These are phyloP conservation scores for Colletotrichum liriopes DNA, from an alignment of 2,329 filamentous ascomycete genomes.

Conservation along the genomic window DNA sequence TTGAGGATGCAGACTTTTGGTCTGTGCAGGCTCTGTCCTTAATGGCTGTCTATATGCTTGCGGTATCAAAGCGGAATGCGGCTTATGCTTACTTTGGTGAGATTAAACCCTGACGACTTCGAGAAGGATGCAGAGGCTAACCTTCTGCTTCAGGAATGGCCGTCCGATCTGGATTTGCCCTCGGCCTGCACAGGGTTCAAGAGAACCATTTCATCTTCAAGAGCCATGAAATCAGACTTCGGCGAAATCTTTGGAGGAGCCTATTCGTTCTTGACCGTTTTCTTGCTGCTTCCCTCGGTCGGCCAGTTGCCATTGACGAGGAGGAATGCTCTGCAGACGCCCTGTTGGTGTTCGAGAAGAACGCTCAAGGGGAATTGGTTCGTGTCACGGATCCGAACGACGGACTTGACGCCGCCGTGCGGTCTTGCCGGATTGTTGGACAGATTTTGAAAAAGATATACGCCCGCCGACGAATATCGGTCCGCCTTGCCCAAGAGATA, in stretches of 20 bases:
- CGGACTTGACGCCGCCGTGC: conserved; percentile 70
- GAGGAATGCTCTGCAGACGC: conserved; percentile 72
- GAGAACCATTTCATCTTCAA: conserved; percentile 71
- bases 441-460: conserved; percentile 73
- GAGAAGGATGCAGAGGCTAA: conserved; percentile 30
- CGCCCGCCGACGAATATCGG: conserved; percentile 71
- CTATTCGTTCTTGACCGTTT: conserved; percentile 77
- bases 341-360: conserved; percentile 48
- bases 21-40: conserved; percentile 75
- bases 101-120: conserved; percentile 31
- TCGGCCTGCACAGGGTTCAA: conserved; percentile 72
- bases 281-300: conserved; percentile 73
- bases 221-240: conserved; percentile 60
- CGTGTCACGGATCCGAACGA: conserved; percentile 32
- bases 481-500: conserved; percentile 70
- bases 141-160: conserved; percentile 67
- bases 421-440: conserved; percentile 72
- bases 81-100: conserved; percentile 75
- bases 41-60: conserved; percentile 76
- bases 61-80: conserved; percentile 73
- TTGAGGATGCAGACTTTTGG: conserved; percentile 77
- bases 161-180: conserved; percentile 72
- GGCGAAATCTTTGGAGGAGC: conserved; percentile 75
- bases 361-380: conserved; percentile 31
- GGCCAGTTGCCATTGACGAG: conserved; percentile 74